These are phyloP conservation scores for Paulownia fortunei DNA, from an alignment of 257 asterid genomes.

Conservation along the genomic window DNA sequence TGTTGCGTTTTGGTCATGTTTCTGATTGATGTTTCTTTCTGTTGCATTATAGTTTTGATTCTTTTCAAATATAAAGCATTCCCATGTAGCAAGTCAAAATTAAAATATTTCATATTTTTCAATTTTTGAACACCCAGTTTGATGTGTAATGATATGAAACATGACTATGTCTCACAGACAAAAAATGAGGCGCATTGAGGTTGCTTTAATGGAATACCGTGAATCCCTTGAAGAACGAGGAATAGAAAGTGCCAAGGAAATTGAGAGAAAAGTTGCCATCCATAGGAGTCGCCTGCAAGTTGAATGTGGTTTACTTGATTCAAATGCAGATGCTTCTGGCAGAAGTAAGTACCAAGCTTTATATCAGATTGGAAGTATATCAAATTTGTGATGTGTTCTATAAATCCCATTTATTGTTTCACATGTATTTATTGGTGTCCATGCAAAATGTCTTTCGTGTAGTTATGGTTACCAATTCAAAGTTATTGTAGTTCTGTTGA, in stretches of 20 bases:
- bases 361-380: not conserved
- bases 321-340: constrained; percentile 61
- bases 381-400: not conserved
- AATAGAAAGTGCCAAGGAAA: constrained; percentile 61
- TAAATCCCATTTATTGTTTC: not conserved
- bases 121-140: not conserved
- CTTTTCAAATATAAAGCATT: constrained; percentile 7
- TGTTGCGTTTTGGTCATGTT: constrained; percentile 1
- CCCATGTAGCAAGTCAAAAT: not conserved
- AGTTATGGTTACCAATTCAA: not conserved
- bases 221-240: constrained; percentile 95
- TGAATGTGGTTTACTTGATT: constrained; percentile 70
- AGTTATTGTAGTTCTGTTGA: not conserved
- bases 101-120: not conserved
- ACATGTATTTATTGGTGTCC: not conserved
- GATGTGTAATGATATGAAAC: constrained; percentile 27
- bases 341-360: constrained; percentile 57
- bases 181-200: too few relatives aligned
- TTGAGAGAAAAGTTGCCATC: constrained; percentile 75
- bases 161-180: constrained; percentile 55
- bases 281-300: constrained; percentile 68
- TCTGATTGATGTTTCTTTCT: constrained; percentile 8
- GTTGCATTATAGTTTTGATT: constrained; percentile 18
- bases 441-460: not conserved
- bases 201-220: too few relatives aligned